Conservation (phyloP, 768 basidiomycete genomes). For the Cystofilobasidium ferigula region DNA sequence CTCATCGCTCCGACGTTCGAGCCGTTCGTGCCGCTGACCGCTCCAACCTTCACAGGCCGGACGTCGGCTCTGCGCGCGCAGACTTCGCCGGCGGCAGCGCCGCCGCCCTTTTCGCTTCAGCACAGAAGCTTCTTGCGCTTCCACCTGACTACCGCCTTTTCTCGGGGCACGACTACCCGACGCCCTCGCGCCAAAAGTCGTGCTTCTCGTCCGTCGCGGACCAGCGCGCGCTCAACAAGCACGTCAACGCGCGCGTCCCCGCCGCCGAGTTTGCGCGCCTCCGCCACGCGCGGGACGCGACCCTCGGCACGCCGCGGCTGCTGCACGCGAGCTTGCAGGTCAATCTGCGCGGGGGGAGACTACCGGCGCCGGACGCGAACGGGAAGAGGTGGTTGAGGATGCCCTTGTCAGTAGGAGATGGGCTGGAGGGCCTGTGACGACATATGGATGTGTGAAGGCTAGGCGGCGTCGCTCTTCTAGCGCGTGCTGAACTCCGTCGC, state of each 20-base stretch:
- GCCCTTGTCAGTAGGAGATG: background rate
- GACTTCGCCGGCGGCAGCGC: conserved; percentile 34
- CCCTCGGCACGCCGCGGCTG: conserved; percentile 29
- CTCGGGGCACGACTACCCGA: conserved; percentile 32
- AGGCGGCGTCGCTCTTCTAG: no score
- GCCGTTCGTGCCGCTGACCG: background rate
- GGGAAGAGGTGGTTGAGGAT: conserved; percentile 14
- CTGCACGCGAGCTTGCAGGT: conserved; percentile 33
- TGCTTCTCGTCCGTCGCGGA: conserved; percentile 32
- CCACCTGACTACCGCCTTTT: conserved; percentile 30
- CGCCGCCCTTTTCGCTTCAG: conserved; percentile 28
- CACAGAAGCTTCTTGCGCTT: conserved; percentile 31
- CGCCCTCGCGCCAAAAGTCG: conserved; percentile 22
- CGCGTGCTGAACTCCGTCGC: no score
- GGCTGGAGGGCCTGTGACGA: conserved; percentile 2
- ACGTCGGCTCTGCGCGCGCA: conserved; percentile 32
- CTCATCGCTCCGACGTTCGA: background rate
- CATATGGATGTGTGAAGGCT: no score
- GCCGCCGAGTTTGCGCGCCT: conserved; percentile 29
- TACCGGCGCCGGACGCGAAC: conserved; percentile 8
- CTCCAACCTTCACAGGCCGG: conserved; percentile 23
- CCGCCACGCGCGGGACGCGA: conserved; percentile 29
- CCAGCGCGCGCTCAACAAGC: conserved; percentile 29
- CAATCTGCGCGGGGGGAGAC: conserved; percentile 14
- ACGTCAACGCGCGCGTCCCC: conserved; percentile 25